These are phyloP conservation scores for Candida tropicalis DNA, from an alignment of 1,139 yeast genomes.

Conservation along the genomic window DNA sequence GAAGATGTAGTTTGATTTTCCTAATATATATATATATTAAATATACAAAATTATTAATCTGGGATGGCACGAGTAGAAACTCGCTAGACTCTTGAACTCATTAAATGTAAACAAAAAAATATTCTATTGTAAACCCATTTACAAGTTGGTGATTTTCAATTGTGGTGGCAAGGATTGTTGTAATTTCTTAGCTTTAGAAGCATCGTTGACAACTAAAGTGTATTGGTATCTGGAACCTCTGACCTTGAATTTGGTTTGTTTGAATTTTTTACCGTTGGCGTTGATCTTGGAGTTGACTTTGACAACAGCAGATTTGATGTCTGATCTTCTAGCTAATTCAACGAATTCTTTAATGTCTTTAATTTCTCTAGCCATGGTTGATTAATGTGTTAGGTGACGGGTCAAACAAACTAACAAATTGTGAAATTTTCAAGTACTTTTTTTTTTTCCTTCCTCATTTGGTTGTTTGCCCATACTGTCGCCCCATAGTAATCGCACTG, in stretches of 20 bases:
- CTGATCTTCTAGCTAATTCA: constrained; percentile 97
- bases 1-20: constrained; percentile 27
- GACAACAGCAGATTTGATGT: constrained; percentile 90
- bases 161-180: constrained; percentile 98
- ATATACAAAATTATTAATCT: constrained; percentile 19
- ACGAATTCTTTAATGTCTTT: constrained; percentile 97
- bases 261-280: constrained; percentile 82
- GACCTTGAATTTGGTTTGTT: constrained; percentile 98
- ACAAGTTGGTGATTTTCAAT: constrained; percentile 73
- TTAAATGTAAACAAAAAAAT: constrained; percentile 3
- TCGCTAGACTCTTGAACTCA: constrained; percentile 4
- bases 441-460: constrained; percentile 6
- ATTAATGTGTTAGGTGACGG: constrained; percentile 27
- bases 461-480: not conserved
- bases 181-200: constrained; percentile 97
- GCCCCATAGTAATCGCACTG: not conserved
- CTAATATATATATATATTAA: constrained; percentile 13
- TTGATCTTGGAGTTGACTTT: constrained; percentile 86
- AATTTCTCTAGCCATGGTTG: constrained; percentile 57
- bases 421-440: constrained; percentile 3
- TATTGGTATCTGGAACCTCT: constrained; percentile 95
- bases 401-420: not conserved
- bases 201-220: constrained; percentile 95
- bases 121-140: constrained; percentile 25
- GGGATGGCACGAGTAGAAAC: constrained; percentile 6